These are phyloP conservation scores for Picea glauca DNA, from an alignment of 75 land plant species.

Conservation along the genomic window DNA sequence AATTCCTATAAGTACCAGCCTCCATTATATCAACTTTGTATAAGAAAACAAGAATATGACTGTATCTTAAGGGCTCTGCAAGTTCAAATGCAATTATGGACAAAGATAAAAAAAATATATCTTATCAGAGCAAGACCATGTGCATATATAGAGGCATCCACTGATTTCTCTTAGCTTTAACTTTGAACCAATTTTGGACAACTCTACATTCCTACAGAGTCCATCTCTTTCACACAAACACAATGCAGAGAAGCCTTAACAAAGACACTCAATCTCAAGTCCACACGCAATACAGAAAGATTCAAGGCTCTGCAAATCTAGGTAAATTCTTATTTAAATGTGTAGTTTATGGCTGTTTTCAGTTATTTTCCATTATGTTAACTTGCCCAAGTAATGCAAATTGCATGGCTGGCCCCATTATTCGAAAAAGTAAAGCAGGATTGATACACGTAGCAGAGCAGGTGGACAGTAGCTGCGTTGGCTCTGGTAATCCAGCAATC, in stretches of 20 bases:
- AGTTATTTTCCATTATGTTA: too few species aligned
- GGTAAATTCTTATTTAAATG: too few species aligned
- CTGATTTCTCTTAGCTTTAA: neutral
- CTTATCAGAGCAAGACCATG: neutral
- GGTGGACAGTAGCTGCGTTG: too few species aligned
- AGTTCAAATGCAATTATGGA: neutral
- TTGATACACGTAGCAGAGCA: too few species aligned
- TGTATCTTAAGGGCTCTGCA: neutral
- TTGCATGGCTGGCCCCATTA: too few species aligned
- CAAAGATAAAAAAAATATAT: neutral
- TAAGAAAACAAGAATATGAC: neutral
- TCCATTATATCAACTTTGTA: neutral
- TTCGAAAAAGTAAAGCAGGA: too few species aligned
- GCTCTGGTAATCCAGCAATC: too few species aligned
- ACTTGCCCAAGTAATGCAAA: too few species aligned
- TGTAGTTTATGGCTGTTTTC: too few species aligned
- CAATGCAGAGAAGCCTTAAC: neutral
- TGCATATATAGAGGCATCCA: neutral
- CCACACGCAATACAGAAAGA: neutral
- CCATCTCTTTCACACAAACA: neutral
- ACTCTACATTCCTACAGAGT: neutral
- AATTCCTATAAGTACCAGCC: neutral
- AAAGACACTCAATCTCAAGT: neutral
- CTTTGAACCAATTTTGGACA: neutral
- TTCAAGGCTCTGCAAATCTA: too few species aligned